A percentile compares a stretch with the other conserved stretches of the same genome.
Evolutionary conservation across 2,329 filamentous ascomycete species (phyloP).

Genomic region (Aspergillus sojae): DNA sequence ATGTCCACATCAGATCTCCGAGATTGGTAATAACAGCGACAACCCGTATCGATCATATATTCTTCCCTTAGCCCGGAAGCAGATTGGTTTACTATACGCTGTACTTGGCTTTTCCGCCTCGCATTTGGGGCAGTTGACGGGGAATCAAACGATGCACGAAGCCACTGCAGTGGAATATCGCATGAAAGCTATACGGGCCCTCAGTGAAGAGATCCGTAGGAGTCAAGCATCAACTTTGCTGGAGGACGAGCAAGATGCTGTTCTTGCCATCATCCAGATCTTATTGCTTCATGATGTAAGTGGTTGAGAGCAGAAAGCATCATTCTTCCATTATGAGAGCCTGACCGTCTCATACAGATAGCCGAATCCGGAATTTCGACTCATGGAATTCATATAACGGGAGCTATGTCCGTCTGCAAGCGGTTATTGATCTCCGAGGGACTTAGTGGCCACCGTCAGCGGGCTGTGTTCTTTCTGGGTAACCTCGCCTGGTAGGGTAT

Average conservation of each 20-base stretch:
- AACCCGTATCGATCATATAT: constrained; percentile 35
- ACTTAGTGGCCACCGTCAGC: constrained; percentile 26
- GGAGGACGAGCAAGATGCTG: constrained; percentile 31
- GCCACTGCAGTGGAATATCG: constrained; percentile 32
- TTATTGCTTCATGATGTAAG: constrained; percentile 36
- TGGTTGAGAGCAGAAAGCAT: background rate
- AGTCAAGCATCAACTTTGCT: constrained; percentile 26
- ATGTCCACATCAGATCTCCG: constrained; percentile 34
- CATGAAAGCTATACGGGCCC: constrained; percentile 31
- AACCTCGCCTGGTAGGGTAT: constrained; percentile 31
- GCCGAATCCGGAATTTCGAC: constrained; percentile 34
- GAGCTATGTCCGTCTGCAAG: constrained; percentile 36
- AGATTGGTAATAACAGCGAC: constrained; percentile 21
- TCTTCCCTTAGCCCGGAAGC: constrained; percentile 31
- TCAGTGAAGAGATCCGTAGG: constrained; percentile 28
- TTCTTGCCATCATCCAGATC: constrained; percentile 34
- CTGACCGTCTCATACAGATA: constrained; percentile 24
- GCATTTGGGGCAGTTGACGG: constrained; percentile 28
- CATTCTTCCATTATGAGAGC: background rate
- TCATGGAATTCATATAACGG: constrained; percentile 36
- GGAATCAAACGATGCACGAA: constrained; percentile 25
- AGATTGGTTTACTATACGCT: constrained; percentile 31
- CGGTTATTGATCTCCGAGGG: constrained; percentile 26
- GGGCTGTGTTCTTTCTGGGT: constrained; percentile 34
- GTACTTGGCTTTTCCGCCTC: constrained; percentile 33